Evolutionary conservation across 495 filamentous ascomycete genomes (phyloP), one percentile per base, ranked within the genome.

Genomic region (Friedmanniomyces endolithicus): DNA sequence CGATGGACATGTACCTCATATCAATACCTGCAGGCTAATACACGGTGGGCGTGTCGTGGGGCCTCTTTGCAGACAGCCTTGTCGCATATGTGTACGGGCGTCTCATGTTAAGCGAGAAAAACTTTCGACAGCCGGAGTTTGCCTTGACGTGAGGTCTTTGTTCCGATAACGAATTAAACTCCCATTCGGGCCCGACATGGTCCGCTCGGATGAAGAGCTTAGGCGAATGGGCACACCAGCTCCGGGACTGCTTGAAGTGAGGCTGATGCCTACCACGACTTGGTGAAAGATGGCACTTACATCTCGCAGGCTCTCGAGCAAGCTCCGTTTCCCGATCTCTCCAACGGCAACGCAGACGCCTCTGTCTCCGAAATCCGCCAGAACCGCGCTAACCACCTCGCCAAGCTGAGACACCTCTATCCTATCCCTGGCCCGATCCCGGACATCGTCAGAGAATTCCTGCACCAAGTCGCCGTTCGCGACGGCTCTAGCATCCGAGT

Each of bases 401-500:
- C 55, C 14, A 48, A 24, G 12, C 39, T 57, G 11, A 48, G 55
- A 23, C 48, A 57, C 22, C 55, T 57, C 16, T 57, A 57, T 20
- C 47, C 55, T 2, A 57, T 57, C 8, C 48, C 55, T 33, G 58
- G 58, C 8, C 58, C 58, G 0, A 56, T 56, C 20, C 58, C 53
- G 47, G 25, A 54, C 24, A 9, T 27, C 14, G 50, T 52, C 20
- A 52, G 34, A 23, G 55, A 57, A 29, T 20, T 20, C 66, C 45
- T 61, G 11, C 48, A 57, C 20, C 48, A 57, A 23, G 73, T 76
- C 25, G 57, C 65, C 8, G 65, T 69, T 54, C 63, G 69, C n/a
- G 72, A 75, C 53, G 72, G 72, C 7, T 31, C 63, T 12, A 57
- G 50, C 50, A 71, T 70, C 47, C 50, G 58, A 0, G 62, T 71